Base-by-base conservation (phyloP, 2,329 filamentous ascomycete genomes). In the Epicoccum nigrum region DNA sequence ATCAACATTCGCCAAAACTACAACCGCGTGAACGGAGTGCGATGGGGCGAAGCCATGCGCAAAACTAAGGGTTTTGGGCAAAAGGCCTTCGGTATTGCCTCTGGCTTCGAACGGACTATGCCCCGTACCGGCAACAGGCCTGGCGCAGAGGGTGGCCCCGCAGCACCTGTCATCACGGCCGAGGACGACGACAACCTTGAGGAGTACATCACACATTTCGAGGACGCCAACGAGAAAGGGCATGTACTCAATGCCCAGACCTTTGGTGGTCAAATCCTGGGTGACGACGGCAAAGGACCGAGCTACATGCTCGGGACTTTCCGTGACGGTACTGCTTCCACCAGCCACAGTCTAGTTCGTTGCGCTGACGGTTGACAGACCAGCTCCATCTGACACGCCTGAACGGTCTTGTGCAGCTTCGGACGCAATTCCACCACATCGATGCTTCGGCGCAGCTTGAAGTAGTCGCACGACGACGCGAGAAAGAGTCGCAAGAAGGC, bases 231-330 rank as follows among this genome's bases (percentile, higher is more conserved):
- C 43, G 80, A 85, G 45, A 84, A 85, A 63, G 87, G 87, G 45
- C 85, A 86, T 59, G 86, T 95, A 4, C 76, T 97, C 68, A 81
- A 85, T 41, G 88, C 85, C 53, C 91, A 96, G 77, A 96, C 92
- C 0, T 80, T 96, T 17, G 92, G 92, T 37, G 94, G 94, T 0
- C 87, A 93, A 71, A 86, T 90, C 55, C 81, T 86, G 11, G 82
- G 85, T 32, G 79, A 85, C 2, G 85, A 86, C 58, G 83, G 87
- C 58, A 87, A 88, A 17, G 87, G 90, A 59, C 83, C 85, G 7
- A 77, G 81, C 59, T 96, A 96, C 76, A 95, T 97, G 86, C 82
- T 97, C 41, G 94, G 91, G 21, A 88, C 92, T n/a, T 97, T 97
- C 70, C 84, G 88, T 69, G 87, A 87, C 43, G 84, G 90, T 93